These are phyloP conservation scores for Neopestalotiopsis sp. DNA, from an alignment of 2,329 filamentous ascomycete species.

Conservation along the genomic window DNA sequence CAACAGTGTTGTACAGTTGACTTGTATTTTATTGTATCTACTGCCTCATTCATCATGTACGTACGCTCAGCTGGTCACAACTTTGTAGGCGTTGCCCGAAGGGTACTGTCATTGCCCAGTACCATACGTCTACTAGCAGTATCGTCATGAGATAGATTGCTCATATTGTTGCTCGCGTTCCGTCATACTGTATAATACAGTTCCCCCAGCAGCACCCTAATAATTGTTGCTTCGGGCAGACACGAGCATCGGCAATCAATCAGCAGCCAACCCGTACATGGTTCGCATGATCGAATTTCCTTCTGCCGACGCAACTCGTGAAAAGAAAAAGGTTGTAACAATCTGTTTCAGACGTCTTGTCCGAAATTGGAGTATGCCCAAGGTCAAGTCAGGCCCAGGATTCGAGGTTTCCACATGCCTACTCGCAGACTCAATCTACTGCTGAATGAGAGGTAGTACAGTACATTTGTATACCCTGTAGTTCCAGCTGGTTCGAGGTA, in stretches of 20 bases:
- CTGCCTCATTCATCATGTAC: not conserved
- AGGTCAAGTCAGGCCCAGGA: constrained; percentile 15
- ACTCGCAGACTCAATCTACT: not conserved
- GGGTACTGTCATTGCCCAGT: not conserved
- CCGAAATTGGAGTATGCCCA: constrained; percentile 16
- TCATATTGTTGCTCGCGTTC: not conserved
- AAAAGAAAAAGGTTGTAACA: not conserved
- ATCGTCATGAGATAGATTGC: not conserved
- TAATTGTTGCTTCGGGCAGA: not conserved
- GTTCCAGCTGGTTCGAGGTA: not conserved
- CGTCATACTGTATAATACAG: not conserved
- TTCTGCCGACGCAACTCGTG: not conserved
- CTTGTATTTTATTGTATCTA: not conserved
- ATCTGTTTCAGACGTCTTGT: constrained; percentile 14
- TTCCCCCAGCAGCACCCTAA: not conserved
- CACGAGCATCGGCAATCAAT: not conserved
- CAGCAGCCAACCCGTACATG: not conserved
- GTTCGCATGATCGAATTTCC: not conserved
- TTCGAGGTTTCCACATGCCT: constrained; percentile 18
- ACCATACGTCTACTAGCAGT: not conserved
- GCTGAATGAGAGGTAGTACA: not conserved
- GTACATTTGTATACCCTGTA: not conserved
- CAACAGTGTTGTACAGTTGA: not conserved
- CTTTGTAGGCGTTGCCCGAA: not conserved
- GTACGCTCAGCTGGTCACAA: not conserved